These are phyloP conservation scores for Penicillium sp. DNA, from an alignment of 2,329 filamentous ascomycete species.

Conservation along the genomic window DNA sequence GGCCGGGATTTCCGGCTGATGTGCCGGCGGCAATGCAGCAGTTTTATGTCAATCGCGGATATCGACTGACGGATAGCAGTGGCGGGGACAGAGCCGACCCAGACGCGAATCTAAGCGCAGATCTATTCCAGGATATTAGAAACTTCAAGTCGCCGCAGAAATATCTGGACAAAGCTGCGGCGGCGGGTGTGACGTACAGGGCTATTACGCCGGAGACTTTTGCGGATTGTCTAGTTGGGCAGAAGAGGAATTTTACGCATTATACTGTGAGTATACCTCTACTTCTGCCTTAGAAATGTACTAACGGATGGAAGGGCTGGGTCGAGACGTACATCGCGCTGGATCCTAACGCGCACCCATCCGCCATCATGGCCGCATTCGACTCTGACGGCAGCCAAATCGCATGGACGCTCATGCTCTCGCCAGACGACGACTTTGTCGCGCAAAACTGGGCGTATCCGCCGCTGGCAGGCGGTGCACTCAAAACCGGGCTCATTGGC, in stretches of 20 bases:
- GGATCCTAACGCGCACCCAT: constrained; percentile 31
- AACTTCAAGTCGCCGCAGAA: constrained; percentile 32
- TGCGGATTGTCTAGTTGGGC: constrained; percentile 37
- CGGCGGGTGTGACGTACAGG: constrained; percentile 33
- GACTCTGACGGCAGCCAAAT: constrained; percentile 34
- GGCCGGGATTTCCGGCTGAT: constrained; percentile 42
- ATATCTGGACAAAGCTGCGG: constrained; percentile 33
- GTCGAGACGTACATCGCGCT: constrained; percentile 37
- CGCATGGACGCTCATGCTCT: constrained; percentile 46
- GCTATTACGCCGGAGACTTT: constrained; percentile 34
- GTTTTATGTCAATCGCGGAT: constrained; percentile 43
- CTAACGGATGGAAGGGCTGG: too few species aligned
- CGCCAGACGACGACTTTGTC: constrained; percentile 27
- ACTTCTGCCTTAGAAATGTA: too few species aligned
- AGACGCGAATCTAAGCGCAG: constrained; percentile 21
- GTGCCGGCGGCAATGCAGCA: constrained; percentile 30
- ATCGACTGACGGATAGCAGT: constrained; percentile 21
- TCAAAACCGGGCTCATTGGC: constrained; percentile 40
- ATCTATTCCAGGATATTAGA: constrained; percentile 39
- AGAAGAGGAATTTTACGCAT: constrained; percentile 36
- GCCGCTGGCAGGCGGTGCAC: constrained; percentile 31
- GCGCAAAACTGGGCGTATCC: constrained; percentile 39
- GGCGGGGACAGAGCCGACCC: neutral
- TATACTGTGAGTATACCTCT: constrained; percentile 27
- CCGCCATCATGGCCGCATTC: constrained; percentile 42